These are phyloP conservation scores for Astrothelium macrocarpum DNA, from an alignment of 495 filamentous ascomycete species.

Conservation along the genomic window DNA sequence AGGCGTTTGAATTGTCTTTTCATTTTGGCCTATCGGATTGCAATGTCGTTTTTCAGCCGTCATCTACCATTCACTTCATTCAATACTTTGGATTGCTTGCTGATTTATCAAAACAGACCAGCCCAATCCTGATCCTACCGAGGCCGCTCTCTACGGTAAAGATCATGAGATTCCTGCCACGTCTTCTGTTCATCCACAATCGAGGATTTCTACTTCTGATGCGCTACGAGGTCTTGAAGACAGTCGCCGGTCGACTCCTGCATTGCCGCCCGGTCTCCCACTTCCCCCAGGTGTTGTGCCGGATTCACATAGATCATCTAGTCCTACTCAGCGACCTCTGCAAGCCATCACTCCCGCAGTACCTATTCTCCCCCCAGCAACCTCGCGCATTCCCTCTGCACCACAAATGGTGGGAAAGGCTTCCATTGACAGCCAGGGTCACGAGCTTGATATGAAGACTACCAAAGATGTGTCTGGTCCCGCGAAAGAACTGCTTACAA, in stretches of 20 bases:
- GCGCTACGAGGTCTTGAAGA: slow-evolving; percentile 22
- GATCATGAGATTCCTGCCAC: slow-evolving; percentile 2
- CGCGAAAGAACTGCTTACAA: background rate
- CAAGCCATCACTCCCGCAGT: background rate
- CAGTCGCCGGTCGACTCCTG: slow-evolving; percentile 6
- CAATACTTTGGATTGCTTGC: background rate
- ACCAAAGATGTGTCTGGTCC: background rate
- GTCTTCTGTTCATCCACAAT: background rate
- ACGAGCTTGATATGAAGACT: background rate
- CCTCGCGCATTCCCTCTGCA: background rate
- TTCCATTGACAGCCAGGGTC: background rate
- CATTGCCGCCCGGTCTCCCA: slow-evolving; percentile 8
- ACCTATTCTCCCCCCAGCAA: background rate
- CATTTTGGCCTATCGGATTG: background rate
- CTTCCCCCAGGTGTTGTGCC: slow-evolving; percentile 15
- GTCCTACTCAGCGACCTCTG: background rate
- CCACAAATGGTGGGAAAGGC: background rate
- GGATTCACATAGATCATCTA: slow-evolving; percentile 4
- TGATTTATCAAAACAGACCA: background rate
- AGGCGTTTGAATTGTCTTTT: background rate
- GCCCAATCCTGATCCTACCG: background rate
- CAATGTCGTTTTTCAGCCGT: background rate
- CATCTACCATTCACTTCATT: background rate
- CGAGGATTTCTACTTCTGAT: slow-evolving; percentile 15
- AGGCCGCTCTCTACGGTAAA: background rate